phyloP scores from a whole-genome alignment of 73 alveolate genomes.

The Paramecium tetraurelia region DNA sequence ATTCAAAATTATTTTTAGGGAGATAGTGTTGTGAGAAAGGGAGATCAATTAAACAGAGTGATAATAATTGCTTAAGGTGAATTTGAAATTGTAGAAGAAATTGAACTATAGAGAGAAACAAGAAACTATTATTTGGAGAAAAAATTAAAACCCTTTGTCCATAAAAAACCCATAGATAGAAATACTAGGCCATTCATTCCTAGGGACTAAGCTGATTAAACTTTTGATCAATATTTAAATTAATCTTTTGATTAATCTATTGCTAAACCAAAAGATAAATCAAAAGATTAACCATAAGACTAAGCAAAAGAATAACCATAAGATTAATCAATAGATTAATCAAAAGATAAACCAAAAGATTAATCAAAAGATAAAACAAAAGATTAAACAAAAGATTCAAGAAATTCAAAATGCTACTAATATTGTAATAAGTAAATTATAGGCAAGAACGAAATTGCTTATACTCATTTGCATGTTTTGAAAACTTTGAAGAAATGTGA shows the following conservation, averaged over 20 bases:
- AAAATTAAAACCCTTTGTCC: background rate
- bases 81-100: background rate
- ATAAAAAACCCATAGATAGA: background rate
- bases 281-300: too few species aligned
- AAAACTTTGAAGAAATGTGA: background rate
- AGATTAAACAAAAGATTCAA: background rate
- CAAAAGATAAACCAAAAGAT: too few species aligned
- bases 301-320: too few species aligned
- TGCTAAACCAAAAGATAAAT: too few species aligned
- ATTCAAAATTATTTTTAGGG: conserved; percentile 6
- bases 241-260: too few species aligned
- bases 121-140: background rate
- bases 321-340: too few species aligned
- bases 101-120: background rate
- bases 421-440: background rate
- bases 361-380: background rate
- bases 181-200: background rate
- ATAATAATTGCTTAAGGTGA: background rate
- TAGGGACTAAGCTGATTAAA: background rate
- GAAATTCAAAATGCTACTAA: conserved; percentile 6
- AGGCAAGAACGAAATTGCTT: background rate
- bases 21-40: background rate
- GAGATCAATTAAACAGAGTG: background rate
- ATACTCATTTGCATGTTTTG: background rate
- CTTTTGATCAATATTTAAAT: background rate